A percentile compares a stretch with the other conserved stretches of the same genome.
phyloP scores from a whole-genome alignment of 768 basidiomycete genomes.

The Amanita pallidorosea region DNA sequence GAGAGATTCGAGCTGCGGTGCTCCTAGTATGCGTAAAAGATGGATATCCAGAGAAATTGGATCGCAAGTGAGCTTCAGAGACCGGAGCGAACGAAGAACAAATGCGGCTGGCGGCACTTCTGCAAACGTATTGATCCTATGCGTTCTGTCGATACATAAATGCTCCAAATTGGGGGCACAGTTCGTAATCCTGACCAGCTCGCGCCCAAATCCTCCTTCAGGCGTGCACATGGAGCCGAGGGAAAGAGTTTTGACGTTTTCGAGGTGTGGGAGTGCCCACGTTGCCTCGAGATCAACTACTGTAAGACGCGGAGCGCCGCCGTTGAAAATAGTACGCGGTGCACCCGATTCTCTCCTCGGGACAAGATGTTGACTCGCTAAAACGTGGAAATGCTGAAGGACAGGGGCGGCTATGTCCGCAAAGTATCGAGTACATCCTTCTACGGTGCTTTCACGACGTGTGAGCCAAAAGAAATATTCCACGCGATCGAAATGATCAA shows the following conservation, averaged over 20 bases:
- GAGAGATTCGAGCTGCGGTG: conserved; percentile 23
- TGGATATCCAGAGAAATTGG: conserved; percentile 16
- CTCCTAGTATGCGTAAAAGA: conserved; percentile 15
- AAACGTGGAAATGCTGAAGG: background rate
- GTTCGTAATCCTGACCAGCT: background rate
- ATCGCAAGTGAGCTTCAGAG: conserved; percentile 17
- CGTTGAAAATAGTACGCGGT: conserved; percentile 10
- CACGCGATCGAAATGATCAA: conserved; percentile 3
- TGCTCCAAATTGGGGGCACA: background rate
- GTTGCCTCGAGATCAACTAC: conserved; percentile 10
- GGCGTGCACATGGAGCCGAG: background rate
- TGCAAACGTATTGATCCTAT: background rate
- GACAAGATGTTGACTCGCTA: background rate
- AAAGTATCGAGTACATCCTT: background rate
- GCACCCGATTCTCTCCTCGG: background rate
- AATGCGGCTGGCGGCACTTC: background rate
- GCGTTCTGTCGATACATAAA: background rate
- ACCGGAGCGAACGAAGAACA: conserved; percentile 12
- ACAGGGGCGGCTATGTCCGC: background rate
- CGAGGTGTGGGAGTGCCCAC: conserved; percentile 13
- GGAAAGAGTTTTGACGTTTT: conserved; percentile 19
- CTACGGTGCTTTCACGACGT: background rate
- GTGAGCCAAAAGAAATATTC: conserved; percentile 3
- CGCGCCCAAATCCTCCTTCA: background rate
- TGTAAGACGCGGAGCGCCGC: conserved; percentile 14